A percentile compares a stretch with the other conserved stretches of the same genome.
Conservation (phyloP, 176 grass and related monocot species). For the Areca catechu region DNA sequence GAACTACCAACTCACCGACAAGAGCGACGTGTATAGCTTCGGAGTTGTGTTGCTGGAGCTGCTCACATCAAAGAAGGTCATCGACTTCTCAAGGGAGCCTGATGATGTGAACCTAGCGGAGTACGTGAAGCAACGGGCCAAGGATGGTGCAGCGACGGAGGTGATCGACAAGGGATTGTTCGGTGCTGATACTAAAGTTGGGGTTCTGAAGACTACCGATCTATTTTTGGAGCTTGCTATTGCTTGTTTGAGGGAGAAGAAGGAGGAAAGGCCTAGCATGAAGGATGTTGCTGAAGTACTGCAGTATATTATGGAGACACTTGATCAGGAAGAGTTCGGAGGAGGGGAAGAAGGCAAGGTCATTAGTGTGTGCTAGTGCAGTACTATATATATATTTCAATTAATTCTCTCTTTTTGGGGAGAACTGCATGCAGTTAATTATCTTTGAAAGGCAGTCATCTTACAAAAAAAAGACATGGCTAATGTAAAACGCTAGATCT, state of each 20-base stretch:
- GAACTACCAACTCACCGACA: slow-evolving; percentile 26
- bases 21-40: slow-evolving; percentile 29
- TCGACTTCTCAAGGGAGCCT: slow-evolving; percentile 21
- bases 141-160: slow-evolving; percentile 13
- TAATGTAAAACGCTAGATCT: too few species aligned
- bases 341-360: too few species aligned
- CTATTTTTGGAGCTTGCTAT: slow-evolving; percentile 20
- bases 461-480: too few species aligned
- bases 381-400: too few species aligned
- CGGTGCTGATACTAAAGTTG: not conserved
- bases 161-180: slow-evolving; percentile 11
- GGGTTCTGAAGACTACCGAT: slow-evolving; percentile 13
- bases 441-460: too few species aligned
- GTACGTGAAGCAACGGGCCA: slow-evolving; percentile 14
- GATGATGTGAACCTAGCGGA: slow-evolving; percentile 27
- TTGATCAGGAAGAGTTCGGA: too few species aligned
- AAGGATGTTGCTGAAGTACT: slow-evolving; percentile 22
- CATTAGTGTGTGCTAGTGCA: too few species aligned
- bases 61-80: slow-evolving; percentile 24
- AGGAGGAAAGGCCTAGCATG: slow-evolving; percentile 29
- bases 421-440: too few species aligned
- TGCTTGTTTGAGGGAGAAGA: slow-evolving; percentile 24
- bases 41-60: slow-evolving; percentile 24
- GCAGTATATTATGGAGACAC: slow-evolving; percentile 11
- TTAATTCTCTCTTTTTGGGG: too few species aligned